A percentile compares a stretch with the other conserved stretches of the same genome.
Evolutionary conservation across 2,329 filamentous ascomycete genomes (phyloP).

Genomic region (Beauveria varroae): DNA sequence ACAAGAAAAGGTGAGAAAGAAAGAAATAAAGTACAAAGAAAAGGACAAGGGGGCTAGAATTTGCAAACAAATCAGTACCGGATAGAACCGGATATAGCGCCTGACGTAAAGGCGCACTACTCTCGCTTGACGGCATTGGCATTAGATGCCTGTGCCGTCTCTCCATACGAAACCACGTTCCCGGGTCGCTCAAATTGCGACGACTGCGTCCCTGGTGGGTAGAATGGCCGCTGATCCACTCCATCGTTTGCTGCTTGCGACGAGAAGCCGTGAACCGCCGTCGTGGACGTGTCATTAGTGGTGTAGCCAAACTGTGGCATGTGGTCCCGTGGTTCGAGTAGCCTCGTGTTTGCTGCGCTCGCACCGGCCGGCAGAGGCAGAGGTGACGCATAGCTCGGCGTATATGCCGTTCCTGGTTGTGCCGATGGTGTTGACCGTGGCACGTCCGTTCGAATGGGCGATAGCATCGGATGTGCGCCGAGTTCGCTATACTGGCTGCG

Average conservation of each 20-base stretch:
- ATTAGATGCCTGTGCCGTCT: background rate
- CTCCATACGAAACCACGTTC: background rate
- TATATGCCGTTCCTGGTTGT: background rate
- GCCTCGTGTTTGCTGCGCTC: background rate
- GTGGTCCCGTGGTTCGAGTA: background rate
- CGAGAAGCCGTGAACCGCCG: background rate
- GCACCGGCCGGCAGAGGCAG: background rate
- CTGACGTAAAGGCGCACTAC: background rate
- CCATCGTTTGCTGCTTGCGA: background rate
- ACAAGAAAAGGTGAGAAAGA: background rate
- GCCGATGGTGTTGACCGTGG: background rate
- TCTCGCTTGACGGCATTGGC: background rate
- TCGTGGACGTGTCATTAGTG: background rate
- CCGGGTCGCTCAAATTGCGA: background rate
- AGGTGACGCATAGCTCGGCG: background rate
- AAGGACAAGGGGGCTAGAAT: background rate
- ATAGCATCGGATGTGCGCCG: background rate
- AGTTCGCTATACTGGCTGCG: background rate
- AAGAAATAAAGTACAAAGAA: constrained; percentile 5
- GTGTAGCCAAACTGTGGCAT: constrained; percentile 2
- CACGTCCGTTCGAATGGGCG: background rate
- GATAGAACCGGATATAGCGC: background rate
- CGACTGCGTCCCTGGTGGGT: background rate
- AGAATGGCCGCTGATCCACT: background rate
- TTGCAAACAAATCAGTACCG: background rate